Conservation (phyloP, 2,329 filamentous ascomycete species). For the Cladophialophora yegresii region DNA sequence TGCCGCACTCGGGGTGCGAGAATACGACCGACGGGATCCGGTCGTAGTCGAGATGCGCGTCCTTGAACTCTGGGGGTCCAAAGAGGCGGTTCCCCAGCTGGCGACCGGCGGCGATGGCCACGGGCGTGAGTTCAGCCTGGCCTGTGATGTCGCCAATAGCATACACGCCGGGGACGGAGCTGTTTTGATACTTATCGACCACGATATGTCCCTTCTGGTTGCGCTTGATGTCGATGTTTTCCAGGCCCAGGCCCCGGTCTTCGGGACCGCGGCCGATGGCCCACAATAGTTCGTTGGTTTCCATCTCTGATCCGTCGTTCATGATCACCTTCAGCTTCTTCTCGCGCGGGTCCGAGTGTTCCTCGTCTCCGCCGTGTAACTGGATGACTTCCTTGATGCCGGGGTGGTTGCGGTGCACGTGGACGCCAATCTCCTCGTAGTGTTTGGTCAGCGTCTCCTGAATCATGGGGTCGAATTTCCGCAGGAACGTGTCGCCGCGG, state of each 20-base stretch:
- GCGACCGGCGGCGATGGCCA: constrained; percentile 56
- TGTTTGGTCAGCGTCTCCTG: constrained; percentile 55
- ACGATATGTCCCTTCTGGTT: constrained; percentile 45
- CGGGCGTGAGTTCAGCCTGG: constrained; percentile 53
- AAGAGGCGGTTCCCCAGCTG: constrained; percentile 55
- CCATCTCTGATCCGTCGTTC: constrained; percentile 48
- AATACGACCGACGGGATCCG: constrained; percentile 58
- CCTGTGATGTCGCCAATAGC: constrained; percentile 56
- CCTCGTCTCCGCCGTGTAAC: constrained; percentile 38
- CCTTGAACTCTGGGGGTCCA: constrained; percentile 49
- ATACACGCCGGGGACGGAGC: constrained; percentile 51
- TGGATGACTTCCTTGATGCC: constrained; percentile 53
- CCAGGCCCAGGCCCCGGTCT: constrained; percentile 47
- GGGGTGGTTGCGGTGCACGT: constrained; percentile 51
- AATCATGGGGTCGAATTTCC: constrained; percentile 57
- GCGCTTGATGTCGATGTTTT: constrained; percentile 48
- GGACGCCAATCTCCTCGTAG: constrained; percentile 53
- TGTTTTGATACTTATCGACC: constrained; percentile 56
- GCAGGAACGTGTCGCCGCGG: constrained; percentile 51
- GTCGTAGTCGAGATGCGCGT: constrained; percentile 51
- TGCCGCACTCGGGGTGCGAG: constrained; percentile 54
- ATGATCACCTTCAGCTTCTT: constrained; percentile 51
- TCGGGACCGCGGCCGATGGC: constrained; percentile 53
- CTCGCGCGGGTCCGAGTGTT: constrained; percentile 50
- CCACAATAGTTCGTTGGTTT: constrained; percentile 55